These are phyloP conservation scores for Colletotrichum sp. DNA, from an alignment of 2,329 filamentous ascomycete genomes.

Conservation along the genomic window DNA sequence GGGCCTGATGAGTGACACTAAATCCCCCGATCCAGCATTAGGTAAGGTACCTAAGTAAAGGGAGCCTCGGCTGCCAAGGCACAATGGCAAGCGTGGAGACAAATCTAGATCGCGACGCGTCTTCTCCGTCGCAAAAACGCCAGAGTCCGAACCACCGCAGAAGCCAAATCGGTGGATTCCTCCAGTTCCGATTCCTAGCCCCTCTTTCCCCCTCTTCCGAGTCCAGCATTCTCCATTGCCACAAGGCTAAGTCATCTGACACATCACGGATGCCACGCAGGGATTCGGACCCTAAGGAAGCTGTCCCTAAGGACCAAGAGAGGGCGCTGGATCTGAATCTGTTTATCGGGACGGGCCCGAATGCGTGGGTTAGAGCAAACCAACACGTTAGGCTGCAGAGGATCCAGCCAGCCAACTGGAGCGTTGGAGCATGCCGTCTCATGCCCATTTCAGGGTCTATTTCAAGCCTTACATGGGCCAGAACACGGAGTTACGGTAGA, in stretches of 20 bases:
- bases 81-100: neutral
- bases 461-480: neutral
- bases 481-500: neutral
- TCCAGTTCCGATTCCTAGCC: neutral
- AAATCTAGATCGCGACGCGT: neutral
- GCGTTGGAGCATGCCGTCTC: neutral
- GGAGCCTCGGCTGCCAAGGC: neutral
- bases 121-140: neutral
- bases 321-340: neutral
- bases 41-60: neutral
- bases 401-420: neutral
- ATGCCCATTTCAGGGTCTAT: neutral
- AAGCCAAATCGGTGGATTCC: conserved; percentile 1
- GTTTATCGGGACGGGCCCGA: neutral
- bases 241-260: neutral
- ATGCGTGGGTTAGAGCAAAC: neutral
- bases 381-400: neutral
- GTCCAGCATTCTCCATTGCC: neutral
- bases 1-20: neutral
- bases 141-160: neutral
- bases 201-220: neutral
- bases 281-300: neutral
- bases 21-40: neutral
- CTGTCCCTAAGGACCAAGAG: neutral
- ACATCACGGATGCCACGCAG: neutral